phyloP scores from a whole-genome alignment of 2,329 filamentous ascomycete genomes.

The Paracoccidioides lutzii region DNA sequence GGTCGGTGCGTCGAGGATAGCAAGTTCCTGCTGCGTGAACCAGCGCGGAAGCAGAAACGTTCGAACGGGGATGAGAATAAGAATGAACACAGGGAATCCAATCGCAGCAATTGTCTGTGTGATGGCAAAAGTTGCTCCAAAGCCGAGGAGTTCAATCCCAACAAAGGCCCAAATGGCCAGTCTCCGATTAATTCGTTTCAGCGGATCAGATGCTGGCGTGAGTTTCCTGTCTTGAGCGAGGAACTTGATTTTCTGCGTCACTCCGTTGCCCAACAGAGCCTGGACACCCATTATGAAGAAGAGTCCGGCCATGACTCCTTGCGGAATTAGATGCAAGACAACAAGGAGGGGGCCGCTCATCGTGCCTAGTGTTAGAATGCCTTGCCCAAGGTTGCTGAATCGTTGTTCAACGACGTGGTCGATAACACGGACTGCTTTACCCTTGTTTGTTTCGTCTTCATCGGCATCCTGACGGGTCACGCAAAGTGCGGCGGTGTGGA shows the following conservation, averaged over 20 bases:
- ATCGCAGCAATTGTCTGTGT: conserved; percentile 74
- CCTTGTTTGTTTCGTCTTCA: conserved; percentile 47
- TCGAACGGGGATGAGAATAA: conserved; percentile 54
- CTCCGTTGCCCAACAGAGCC: conserved; percentile 62
- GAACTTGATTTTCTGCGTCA: conserved; percentile 62
- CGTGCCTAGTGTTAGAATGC: conserved; percentile 62
- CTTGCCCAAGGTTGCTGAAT: conserved; percentile 64
- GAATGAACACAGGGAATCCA: conserved; percentile 64
- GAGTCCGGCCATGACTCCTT: conserved; percentile 64
- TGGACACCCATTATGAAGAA: conserved; percentile 80
- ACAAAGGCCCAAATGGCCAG: conserved; percentile 60
- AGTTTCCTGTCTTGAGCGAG: conserved; percentile 51
- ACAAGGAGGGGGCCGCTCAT: conserved; percentile 63
- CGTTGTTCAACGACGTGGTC: conserved; percentile 55
- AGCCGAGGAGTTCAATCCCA: conserved; percentile 52
- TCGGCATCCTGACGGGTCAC: conserved; percentile 48
- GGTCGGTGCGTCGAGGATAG: conserved; percentile 56
- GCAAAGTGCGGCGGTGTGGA: conserved; percentile 67
- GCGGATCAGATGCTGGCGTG: conserved; percentile 45
- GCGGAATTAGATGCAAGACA: conserved; percentile 64
- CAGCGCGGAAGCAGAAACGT: conserved; percentile 50
- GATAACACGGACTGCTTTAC: conserved; percentile 49
- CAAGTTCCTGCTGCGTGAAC: conserved; percentile 49
- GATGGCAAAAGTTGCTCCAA: conserved; percentile 68
- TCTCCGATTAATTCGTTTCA: conserved; percentile 49